Percentiles rank a stretch among this genome's conserved stretches.
phyloP scores from a whole-genome alignment of 2,329 filamentous ascomycete genomes.

The Madurella fahalii region DNA sequence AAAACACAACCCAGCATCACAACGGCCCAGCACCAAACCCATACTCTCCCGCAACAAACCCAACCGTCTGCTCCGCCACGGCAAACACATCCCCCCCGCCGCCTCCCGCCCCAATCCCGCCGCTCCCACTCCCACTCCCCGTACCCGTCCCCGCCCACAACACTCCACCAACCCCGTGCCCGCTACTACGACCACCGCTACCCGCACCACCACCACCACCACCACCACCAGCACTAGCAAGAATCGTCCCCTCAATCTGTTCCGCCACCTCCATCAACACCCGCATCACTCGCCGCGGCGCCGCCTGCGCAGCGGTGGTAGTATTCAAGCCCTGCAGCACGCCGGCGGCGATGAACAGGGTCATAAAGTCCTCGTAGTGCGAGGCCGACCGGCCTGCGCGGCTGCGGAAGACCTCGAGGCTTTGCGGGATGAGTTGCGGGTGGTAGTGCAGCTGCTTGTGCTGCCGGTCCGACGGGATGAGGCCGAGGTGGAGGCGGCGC shows the following conservation, averaged over 20 bases:
- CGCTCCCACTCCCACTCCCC: no score
- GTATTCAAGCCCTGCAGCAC: constrained; percentile 14
- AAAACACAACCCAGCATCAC: no score
- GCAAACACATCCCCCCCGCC: no score
- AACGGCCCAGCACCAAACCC: no score
- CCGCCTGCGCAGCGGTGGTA: not conserved
- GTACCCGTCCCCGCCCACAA: no score
- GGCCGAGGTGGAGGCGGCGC: constrained; percentile 15
- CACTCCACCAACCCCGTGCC: not conserved
- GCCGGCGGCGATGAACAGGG: constrained; percentile 19
- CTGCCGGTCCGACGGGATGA: not conserved
- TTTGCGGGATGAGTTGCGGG: constrained; percentile 10
- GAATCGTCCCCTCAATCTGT: constrained; percentile 25
- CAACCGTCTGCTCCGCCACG: no score
- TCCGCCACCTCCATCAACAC: constrained; percentile 20
- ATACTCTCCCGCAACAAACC: no score
- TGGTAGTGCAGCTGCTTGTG: not conserved
- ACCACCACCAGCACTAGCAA: constrained; percentile 6
- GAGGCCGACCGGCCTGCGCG: constrained; percentile 23
- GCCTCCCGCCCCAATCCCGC: no score
- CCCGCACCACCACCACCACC: no score
- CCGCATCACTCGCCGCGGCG: constrained; percentile 11
- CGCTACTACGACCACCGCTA: not conserved
- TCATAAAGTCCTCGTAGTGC: constrained; percentile 25
- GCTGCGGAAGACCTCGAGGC: constrained; percentile 16